Conservation (phyloP, 768 basidiomycete genomes). For the Ramaria rubella region DNA sequence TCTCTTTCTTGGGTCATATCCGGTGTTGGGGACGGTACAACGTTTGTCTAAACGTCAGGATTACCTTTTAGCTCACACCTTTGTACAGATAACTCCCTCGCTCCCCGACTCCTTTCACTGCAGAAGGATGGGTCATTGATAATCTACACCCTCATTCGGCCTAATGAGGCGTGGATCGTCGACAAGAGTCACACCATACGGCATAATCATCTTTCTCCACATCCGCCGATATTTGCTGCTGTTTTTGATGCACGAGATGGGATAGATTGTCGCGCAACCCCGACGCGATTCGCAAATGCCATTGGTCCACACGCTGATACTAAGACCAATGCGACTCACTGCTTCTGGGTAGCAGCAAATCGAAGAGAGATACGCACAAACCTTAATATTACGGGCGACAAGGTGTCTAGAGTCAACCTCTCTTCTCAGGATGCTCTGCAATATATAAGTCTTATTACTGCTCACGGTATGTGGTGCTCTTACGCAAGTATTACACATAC, state of each 20-base stretch:
- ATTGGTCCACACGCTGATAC: neutral
- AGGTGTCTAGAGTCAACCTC: slow-evolving; percentile 37
- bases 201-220: slow-evolving; percentile 35
- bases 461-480: slow-evolving; percentile 43
- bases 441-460: slow-evolving; percentile 49
- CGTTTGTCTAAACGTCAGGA: neutral
- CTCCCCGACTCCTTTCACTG: slow-evolving; percentile 57
- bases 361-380: slow-evolving; percentile 51
- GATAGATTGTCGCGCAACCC: slow-evolving; percentile 35
- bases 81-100: slow-evolving; percentile 35
- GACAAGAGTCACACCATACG: slow-evolving; percentile 26
- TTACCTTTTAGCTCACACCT: neutral
- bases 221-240: slow-evolving; percentile 33
- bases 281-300: slow-evolving; percentile 14
- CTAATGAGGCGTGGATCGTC: slow-evolving; percentile 24
- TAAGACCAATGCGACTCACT: slow-evolving; percentile 22
- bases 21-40: slow-evolving; percentile 45
- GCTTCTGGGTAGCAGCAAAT: slow-evolving; percentile 49
- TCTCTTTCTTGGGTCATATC: slow-evolving; percentile 65
- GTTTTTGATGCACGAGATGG: slow-evolving; percentile 49
- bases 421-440: slow-evolving; percentile 27
- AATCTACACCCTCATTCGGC: slow-evolving; percentile 46
- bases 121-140: slow-evolving; percentile 52
- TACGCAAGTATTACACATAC: neutral
- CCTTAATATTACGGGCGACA: slow-evolving; percentile 57